Conservation (phyloP, 805 yeast species). For the Jamesozyma lodderae region DNA sequence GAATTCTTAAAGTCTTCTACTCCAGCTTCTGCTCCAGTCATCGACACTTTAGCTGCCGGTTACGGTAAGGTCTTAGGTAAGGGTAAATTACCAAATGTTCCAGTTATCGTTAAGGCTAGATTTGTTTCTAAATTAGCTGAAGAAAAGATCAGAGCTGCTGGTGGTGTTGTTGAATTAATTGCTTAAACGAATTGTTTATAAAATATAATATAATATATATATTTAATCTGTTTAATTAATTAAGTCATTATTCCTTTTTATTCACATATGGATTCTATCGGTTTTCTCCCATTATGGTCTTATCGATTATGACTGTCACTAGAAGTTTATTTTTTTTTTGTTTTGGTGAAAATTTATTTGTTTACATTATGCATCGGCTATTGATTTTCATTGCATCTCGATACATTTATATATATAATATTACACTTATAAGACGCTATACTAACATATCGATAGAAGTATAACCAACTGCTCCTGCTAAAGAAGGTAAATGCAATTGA, state of each 20-base stretch:
- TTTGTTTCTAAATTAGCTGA: conserved; percentile 98
- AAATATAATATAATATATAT: background rate
- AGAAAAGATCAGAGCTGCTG: conserved; percentile 99
- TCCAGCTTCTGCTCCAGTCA: conserved; percentile 92
- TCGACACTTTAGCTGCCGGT: conserved; percentile 98
- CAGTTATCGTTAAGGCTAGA: conserved; percentile 99
- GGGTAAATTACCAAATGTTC: conserved; percentile 96
- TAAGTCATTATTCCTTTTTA: background rate
- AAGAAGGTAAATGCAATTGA: too few species aligned
- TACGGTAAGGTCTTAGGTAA: conserved; percentile 99
- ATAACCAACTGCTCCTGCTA: too few species aligned
- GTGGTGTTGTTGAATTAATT: conserved; percentile 99
- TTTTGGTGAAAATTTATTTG: background rate
- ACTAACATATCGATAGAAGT: too few species aligned
- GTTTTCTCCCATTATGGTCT: background rate
- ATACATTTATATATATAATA: too few species aligned
- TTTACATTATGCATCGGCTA: background rate
- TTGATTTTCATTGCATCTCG: background rate
- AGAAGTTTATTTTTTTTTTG: background rate
- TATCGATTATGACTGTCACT: background rate
- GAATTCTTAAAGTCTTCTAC: conserved; percentile 80
- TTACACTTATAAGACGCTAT: background rate
- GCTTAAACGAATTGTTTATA: conserved; percentile 52
- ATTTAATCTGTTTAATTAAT: background rate
- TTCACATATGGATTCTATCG: background rate